Evolutionary conservation across 768 basidiomycete species (phyloP).

Genomic region (Rhizopogon salebrosus): DNA sequence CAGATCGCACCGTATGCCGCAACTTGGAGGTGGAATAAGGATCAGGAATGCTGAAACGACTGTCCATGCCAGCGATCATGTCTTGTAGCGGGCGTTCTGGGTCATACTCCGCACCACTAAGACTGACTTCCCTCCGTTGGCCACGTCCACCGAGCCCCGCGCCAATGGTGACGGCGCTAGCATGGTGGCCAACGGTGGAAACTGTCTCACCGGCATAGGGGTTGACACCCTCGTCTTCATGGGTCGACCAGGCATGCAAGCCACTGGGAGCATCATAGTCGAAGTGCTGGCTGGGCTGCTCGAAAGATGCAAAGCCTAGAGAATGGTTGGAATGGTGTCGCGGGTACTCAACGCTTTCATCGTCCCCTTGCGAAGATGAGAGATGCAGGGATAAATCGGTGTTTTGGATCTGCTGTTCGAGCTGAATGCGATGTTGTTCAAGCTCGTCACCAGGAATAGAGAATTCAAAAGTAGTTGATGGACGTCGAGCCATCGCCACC

Average conservation of each 20-base stretch:
- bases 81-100: constrained; percentile 74
- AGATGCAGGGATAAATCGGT: constrained; percentile 69
- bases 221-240: constrained; percentile 62
- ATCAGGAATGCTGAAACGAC: constrained; percentile 53
- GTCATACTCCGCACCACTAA: constrained; percentile 81
- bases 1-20: constrained; percentile 37
- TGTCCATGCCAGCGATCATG: constrained; percentile 61
- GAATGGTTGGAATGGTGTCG: constrained; percentile 60
- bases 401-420: constrained; percentile 73
- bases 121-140: constrained; percentile 46
- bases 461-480: constrained; percentile 31
- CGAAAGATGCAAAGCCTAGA: constrained; percentile 59
- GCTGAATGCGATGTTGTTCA: constrained; percentile 70
- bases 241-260: constrained; percentile 54
- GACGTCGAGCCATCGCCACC: constrained; percentile 19
- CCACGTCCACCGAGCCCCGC: constrained; percentile 65
- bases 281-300: constrained; percentile 51
- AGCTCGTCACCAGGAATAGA: constrained; percentile 70
- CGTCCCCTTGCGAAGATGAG: constrained; percentile 46
- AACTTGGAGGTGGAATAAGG: constrained; percentile 44
- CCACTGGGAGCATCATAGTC: constrained; percentile 48
- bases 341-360: constrained; percentile 62
- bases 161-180: constrained; percentile 79
- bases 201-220: constrained; percentile 67
- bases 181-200: constrained; percentile 87